Evolutionary conservation across 306 rosid genomes (phyloP), one percentile per base, ranked within the genome.

Genomic region (Lotus japonicus): DNA sequence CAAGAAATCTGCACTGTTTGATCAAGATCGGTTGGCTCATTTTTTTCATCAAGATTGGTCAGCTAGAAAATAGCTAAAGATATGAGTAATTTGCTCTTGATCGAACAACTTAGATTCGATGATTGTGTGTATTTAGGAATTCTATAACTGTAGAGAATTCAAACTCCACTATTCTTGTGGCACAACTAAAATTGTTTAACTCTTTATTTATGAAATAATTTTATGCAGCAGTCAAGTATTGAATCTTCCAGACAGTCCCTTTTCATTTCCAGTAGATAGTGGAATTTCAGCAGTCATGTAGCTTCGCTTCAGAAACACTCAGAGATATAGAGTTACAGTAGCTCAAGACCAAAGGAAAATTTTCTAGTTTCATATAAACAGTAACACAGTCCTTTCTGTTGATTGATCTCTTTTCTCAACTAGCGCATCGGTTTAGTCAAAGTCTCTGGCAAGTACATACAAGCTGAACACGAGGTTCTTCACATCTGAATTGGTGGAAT

Each of bases 241-340:
- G 39, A 65, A 89, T 70, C 92, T 89, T 16, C 95, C 98, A 1
- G 96, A 92, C 7, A 87, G 91, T 86, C 92, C 92, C 2, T 89
- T 89, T 76, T 61, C 86, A 49, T 77, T 64, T 68, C 63, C 60
- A 0, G 11, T 58, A 39, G 75, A 74, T 23, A 69, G 53, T 54
- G 74, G 54, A 52, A 45, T 77, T 67, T 73, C 77, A 41, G 9
- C 82, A 42, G 68, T 68, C 1, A 57, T 68, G n/a, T 72, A 77
- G 66, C 38, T 59, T 55, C 61, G 66, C 38, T 59, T 55, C 61
- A 33, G 57, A 58, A 56, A 57, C 5, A 42, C 33, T 33, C 6
- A 66, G 63, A 26, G 28, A 65, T 39, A 45, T 45, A 71, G 70
- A 56, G 69, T 39, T 72, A 55, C 4, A 69, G 19, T 43, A 50